phyloP scores from a whole-genome alignment of 78 protist species.

The Chrysochromulina tobinii region DNA sequence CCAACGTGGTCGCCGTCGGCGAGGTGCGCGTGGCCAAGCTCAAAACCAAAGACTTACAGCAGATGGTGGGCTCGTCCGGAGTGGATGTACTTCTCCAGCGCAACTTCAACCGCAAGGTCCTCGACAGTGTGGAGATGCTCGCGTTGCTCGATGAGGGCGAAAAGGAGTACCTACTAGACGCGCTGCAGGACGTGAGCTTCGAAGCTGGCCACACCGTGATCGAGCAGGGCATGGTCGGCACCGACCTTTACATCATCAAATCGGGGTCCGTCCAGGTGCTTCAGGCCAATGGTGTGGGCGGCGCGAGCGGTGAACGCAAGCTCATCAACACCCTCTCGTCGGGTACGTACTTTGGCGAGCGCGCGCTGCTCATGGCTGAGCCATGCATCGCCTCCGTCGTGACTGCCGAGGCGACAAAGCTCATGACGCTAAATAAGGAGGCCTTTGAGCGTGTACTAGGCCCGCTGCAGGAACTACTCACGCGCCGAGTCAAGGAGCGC shows the following conservation, averaged over 20 bases:
- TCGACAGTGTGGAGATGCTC: too few species aligned
- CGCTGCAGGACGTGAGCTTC: too few species aligned
- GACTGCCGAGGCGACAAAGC: not conserved
- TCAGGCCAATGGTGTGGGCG: too few species aligned
- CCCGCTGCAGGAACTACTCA: not conserved
- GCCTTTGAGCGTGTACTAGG: not conserved
- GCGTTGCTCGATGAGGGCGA: too few species aligned
- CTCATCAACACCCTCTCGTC: not conserved
- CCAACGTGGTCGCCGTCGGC: too few species aligned
- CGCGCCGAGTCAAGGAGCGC: not conserved
- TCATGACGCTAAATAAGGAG: not conserved
- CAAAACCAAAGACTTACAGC: too few species aligned
- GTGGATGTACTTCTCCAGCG: too few species aligned
- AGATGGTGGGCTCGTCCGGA: too few species aligned
- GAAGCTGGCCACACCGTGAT: not conserved
- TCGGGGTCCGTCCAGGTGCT: not conserved
- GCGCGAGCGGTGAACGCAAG: not conserved
- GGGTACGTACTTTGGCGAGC: not conserved
- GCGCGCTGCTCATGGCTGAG: not conserved
- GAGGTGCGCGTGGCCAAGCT: too few species aligned
- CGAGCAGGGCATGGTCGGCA: not conserved
- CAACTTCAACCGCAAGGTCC: too few species aligned
- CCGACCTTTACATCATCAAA: not conserved
- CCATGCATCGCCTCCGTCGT: not conserved
- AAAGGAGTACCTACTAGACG: too few species aligned